These are phyloP conservation scores for Wickerhamiella nectarea DNA, from an alignment of 805 yeast genomes.

Conservation along the genomic window DNA sequence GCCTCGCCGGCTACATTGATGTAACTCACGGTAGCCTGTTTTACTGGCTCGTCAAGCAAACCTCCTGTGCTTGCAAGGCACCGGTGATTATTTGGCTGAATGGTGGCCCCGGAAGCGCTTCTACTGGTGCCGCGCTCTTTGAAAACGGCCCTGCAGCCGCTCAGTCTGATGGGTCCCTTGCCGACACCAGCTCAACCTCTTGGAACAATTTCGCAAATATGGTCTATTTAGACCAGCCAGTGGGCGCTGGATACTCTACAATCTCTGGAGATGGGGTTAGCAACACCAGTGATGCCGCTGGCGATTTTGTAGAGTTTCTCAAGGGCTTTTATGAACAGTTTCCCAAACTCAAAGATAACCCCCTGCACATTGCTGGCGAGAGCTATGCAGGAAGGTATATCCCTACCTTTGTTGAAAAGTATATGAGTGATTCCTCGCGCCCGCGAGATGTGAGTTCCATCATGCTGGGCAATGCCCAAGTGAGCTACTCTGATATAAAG, in stretches of 20 bases:
- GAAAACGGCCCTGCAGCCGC: conserved; percentile 67
- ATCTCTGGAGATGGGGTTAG: conserved; percentile 29
- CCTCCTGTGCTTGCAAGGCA: conserved; percentile 66
- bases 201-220: conserved; percentile 75
- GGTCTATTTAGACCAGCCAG: conserved; percentile 72
- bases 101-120: conserved; percentile 82
- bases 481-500: conserved; percentile 68
- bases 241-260: conserved; percentile 59
- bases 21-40: conserved; percentile 47
- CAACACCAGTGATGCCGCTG: conserved; percentile 55
- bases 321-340: conserved; percentile 61
- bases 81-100: conserved; percentile 72
- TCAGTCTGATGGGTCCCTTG: conserved; percentile 24
- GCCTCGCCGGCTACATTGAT: conserved; percentile 49
- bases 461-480: conserved; percentile 83
- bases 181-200: conserved; percentile 52
- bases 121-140: conserved; percentile 66
- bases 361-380: conserved; percentile 73
- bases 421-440: conserved; percentile 39
- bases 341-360: conserved; percentile 34
- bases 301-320: conserved; percentile 61
- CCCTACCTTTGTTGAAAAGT: conserved; percentile 69
- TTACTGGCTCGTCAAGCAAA: conserved; percentile 66
- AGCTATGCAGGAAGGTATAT: conserved; percentile 77
- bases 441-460: conserved; percentile 60